Conservation (phyloP, 345 rosid genomes). For the Brassica rapa region DNA sequence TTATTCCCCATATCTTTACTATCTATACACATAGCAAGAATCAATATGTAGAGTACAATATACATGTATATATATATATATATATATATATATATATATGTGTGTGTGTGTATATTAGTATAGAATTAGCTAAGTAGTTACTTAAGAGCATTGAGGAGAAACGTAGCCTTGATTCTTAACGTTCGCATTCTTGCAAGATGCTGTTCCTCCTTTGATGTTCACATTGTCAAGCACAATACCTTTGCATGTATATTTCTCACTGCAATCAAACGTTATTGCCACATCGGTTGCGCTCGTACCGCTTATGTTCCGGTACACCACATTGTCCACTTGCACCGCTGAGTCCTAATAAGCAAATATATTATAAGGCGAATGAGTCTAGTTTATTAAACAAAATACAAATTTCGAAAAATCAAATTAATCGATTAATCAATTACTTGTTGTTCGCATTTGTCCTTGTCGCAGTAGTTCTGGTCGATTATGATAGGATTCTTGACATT, state of each 20-base stretch:
- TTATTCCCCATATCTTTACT: background rate
- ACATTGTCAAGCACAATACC: conserved; percentile 62
- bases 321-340: conserved; percentile 67
- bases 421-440: conserved; percentile 44
- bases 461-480: conserved; percentile 83
- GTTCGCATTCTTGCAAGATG: conserved; percentile 58
- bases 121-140: background rate
- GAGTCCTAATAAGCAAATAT: conserved; percentile 45
- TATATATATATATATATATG: background rate
- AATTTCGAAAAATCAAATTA: background rate
- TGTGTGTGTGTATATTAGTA: too few relatives aligned
- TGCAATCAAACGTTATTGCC: conserved; percentile 69
- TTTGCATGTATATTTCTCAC: conserved; percentile 60
- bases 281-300: conserved; percentile 77
- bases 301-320: conserved; percentile 65
- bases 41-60: background rate
- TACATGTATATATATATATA: background rate
- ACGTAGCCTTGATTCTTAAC: conserved; percentile 48
- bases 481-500: conserved; percentile 83
- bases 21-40: background rate
- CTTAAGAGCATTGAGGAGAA: conserved; percentile 52
- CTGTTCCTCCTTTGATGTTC: conserved; percentile 44
- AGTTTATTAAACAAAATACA: background rate
- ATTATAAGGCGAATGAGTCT: background rate
- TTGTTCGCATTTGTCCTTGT: conserved; percentile 63